phyloP scores from a whole-genome alignment of 2,329 filamentous ascomycete species.

The Myotisia sp. region DNA sequence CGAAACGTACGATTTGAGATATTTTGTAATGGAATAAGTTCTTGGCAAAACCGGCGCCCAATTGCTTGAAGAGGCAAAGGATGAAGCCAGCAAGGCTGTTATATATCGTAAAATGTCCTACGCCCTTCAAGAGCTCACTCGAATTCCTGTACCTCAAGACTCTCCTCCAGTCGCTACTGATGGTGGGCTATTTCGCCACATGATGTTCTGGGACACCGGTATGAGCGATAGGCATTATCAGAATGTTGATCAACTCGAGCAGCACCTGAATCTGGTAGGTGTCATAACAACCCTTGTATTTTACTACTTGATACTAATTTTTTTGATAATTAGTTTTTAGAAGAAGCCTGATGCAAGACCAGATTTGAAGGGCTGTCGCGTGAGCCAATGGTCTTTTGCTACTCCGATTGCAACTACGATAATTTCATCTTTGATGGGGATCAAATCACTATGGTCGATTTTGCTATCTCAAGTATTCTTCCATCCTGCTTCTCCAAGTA shows the following conservation, averaged over 20 bases:
- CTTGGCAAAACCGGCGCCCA: conserved; percentile 3
- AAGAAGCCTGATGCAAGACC: conserved; percentile 4
- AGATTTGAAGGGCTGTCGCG: conserved; percentile 8
- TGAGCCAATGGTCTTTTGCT: conserved; percentile 15
- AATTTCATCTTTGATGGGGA: conserved; percentile 13
- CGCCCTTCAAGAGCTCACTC: conserved; percentile 11
- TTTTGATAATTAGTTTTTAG: conserved; percentile 4
- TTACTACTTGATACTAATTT: not conserved
- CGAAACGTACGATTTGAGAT: not conserved
- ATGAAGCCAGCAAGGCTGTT: conserved; percentile 6
- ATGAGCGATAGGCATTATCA: conserved; percentile 11
- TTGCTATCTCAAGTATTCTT: conserved; percentile 11
- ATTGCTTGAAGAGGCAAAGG: conserved; percentile 8
- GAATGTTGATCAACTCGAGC: conserved; percentile 11
- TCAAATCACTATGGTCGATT: conserved; percentile 10
- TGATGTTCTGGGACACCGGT: conserved; percentile 7
- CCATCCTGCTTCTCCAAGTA: conserved; percentile 12
- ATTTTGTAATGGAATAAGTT: conserved; percentile 9
- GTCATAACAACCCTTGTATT: not conserved
- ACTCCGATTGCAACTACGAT: conserved; percentile 9
- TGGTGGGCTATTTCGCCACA: conserved; percentile 2
- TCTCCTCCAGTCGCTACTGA: conserved; percentile 6
- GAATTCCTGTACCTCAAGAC: conserved; percentile 11
- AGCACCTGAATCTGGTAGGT: conserved; percentile 13
- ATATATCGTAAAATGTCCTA: conserved; percentile 10